Percentiles rank a stretch among this genome's conserved stretches.
These are phyloP conservation scores for Salix exigua DNA, from an alignment of 345 rosid genomes.

Conservation along the genomic window DNA sequence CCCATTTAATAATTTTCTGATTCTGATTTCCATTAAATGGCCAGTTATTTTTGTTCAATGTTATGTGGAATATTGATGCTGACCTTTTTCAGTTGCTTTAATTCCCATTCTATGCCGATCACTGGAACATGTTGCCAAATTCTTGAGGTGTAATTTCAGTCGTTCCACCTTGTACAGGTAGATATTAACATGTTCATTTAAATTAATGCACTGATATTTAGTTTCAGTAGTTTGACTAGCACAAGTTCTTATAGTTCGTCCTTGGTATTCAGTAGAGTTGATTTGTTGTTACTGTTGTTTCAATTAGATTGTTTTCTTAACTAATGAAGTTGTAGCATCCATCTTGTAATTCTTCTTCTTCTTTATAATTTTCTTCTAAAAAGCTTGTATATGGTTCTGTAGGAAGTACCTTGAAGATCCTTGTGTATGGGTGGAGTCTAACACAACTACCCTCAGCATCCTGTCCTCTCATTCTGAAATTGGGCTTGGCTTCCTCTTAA, in stretches of 20 bases:
- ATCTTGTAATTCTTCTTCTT: background rate
- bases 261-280: background rate
- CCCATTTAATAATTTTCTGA: background rate
- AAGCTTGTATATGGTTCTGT: slow-evolving; percentile 22
- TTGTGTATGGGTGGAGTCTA: slow-evolving; percentile 97
- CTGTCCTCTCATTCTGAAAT: slow-evolving; percentile 89
- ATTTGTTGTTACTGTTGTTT: background rate
- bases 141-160: slow-evolving; percentile 73
- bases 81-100: slow-evolving; percentile 67
- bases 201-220: too few species aligned
- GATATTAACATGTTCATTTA: background rate
- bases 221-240: background rate
- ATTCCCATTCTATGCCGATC: slow-evolving; percentile 85
- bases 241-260: background rate
- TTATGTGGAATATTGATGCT: slow-evolving; percentile 9
- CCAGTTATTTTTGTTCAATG: background rate
- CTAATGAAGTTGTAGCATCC: background rate
- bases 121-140: slow-evolving; percentile 75
- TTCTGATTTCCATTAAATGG: background rate
- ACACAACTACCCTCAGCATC: slow-evolving; percentile 73
- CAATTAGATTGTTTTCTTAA: background rate
- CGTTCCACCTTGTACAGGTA: slow-evolving; percentile 89
- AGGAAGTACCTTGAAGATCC: slow-evolving; percentile 92
- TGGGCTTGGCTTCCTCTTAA: slow-evolving; percentile 76
- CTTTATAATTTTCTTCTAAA: background rate